Conservation (phyloP, 352 stramenopile genomes). For the Pythium sp. region DNA sequence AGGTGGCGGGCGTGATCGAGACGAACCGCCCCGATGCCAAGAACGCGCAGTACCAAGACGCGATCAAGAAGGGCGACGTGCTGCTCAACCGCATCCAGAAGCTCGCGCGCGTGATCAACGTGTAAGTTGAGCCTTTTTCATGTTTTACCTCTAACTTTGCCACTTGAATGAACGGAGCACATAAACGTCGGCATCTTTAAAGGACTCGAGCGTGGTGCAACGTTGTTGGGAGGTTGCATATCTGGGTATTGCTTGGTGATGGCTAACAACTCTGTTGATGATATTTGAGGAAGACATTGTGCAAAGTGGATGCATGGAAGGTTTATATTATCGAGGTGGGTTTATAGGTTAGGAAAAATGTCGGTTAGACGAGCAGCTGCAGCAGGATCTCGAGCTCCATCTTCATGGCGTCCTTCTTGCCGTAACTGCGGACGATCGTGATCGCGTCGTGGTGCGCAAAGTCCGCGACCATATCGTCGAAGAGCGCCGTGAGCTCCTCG, state of each 20-base stretch:
- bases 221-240: too few species aligned
- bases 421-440: slow-evolving; percentile 66
- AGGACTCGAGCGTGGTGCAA: not conserved
- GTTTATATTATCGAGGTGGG: not conserved
- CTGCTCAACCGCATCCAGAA: slow-evolving; percentile 99
- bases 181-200: not conserved
- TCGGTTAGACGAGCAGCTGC: slow-evolving; percentile 37
- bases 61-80: slow-evolving; percentile 98
- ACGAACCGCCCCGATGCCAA: slow-evolving; percentile 98
- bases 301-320: not conserved
- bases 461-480: slow-evolving; percentile 42
- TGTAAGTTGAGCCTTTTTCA: slow-evolving; percentile 37
- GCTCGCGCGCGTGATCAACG: slow-evolving; percentile 95
- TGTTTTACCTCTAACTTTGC: not conserved
- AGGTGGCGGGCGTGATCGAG: slow-evolving; percentile 97
- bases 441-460: slow-evolving; percentile 63
- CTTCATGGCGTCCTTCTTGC: slow-evolving; percentile 56
- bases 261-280: slow-evolving; percentile 3
- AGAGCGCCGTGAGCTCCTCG: slow-evolving; percentile 44
- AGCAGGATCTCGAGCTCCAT: slow-evolving; percentile 49
- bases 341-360: not conserved
- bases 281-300: not conserved
- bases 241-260: not conserved
- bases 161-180: not conserved
- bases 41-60: slow-evolving; percentile 98